A percentile compares a stretch with the other conserved stretches of the same genome.
Evolutionary conservation across 2,329 filamentous ascomycete species (phyloP).

Genomic region (Stenocarpella maydis): DNA sequence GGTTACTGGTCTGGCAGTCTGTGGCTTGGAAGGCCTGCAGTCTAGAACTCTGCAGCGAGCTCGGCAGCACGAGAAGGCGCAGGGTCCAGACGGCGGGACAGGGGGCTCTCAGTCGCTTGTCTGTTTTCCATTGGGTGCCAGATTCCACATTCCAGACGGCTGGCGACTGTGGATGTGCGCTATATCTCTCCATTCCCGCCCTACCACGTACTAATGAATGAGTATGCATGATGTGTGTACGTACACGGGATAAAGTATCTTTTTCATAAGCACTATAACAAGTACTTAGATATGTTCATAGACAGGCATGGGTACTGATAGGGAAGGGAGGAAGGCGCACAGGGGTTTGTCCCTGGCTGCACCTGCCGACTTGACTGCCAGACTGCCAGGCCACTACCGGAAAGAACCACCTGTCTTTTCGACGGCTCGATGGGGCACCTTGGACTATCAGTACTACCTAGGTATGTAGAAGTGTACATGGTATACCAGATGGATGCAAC

Average conservation of each 20-base stretch:
- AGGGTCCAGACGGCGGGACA: neutral
- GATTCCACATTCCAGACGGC: neutral
- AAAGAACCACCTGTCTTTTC: too few species aligned
- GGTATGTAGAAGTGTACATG: neutral
- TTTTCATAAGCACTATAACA: too few species aligned
- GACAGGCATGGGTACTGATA: too few species aligned
- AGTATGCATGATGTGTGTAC: slow-evolving; percentile 6
- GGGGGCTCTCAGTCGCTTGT: neutral
- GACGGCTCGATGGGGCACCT: too few species aligned
- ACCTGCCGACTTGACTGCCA: too few species aligned
- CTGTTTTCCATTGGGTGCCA: too few species aligned
- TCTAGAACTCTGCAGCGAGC: slow-evolving; percentile 11
- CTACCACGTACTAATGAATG: too few species aligned
- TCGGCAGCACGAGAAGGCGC: neutral
- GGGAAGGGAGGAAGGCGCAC: too few species aligned
- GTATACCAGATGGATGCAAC: neutral
- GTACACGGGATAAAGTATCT: neutral
- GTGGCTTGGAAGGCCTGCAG: slow-evolving; percentile 1
- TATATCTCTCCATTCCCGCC: neutral
- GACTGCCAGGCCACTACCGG: too few species aligned
- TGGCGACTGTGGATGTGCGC: neutral
- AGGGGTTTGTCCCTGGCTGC: too few species aligned
- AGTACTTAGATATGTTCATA: too few species aligned
- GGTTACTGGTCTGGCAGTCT: neutral
- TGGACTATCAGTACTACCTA: too few species aligned